Base-by-base conservation (phyloP, 2,329 filamentous ascomycete genomes). In the Colletotrichum spaethianum region DNA sequence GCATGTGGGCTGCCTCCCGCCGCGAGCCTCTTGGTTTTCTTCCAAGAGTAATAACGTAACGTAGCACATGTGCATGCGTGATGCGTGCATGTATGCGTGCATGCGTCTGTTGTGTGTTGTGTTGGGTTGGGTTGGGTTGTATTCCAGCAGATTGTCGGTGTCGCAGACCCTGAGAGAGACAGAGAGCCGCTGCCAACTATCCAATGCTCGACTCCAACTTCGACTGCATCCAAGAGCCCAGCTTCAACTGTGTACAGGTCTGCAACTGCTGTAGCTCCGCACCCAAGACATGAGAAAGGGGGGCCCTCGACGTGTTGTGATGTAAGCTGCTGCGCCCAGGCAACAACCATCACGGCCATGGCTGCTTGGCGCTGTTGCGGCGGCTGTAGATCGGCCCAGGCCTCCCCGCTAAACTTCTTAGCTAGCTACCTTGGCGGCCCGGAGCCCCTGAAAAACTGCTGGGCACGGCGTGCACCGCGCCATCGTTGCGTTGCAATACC, bases 371-470 rank as follows among this genome's bases (percentile, higher is more conserved):
- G n/a, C 18, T 36, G 42, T 56, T 31, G 36, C 23, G 48, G 50
- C 33, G 38, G 28, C 40, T 36, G 42, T 53, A 28, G 28, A 31
- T 23, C 33, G 16, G 38, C 33, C 33, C 3, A 42, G 36, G 46
- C 57, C 65, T 26, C 68, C 59, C 28, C 28, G n/a, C 23, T 28
- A 63, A 18, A n/a, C n/a, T 52, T 33, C 64, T 57, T 33, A 20
- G 26, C 52, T 48, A 69, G 38, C 26, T n/a, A 16, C 26, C 8
- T 36, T 57, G 63, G 44, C 36, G 60, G 4, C 28, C 46, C 38
- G 36, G 36, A 60, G 50, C 65, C 65, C 59, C 69, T 70, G 56
- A 67, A 61, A 26, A 48, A 33, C 48, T 59, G 9, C 33, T 55
- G 36, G 28, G 8, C 18, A 4, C 36, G n/a, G 31, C 40, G n/a